Evolutionary conservation across 805 yeast species (phyloP).

Genomic region (Grigorovia transvaalensis): DNA sequence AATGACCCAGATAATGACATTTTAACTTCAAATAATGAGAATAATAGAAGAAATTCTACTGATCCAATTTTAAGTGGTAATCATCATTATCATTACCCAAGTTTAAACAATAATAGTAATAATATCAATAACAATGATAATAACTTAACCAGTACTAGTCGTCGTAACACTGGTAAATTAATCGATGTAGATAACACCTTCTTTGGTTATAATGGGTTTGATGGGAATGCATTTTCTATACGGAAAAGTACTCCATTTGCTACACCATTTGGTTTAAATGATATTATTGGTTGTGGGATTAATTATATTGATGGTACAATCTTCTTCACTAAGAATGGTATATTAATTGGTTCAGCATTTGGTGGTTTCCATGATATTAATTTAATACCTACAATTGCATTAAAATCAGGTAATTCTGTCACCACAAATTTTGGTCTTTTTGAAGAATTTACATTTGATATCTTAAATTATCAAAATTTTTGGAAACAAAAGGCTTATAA

Average conservation of each 20-base stretch:
- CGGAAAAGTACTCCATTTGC: conserved; percentile 1
- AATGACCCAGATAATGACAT: not conserved
- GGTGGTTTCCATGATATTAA: conserved; percentile 32
- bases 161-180: not conserved
- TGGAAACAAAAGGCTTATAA: conserved; percentile 33
- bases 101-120: not conserved
- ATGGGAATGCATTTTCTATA: conserved; percentile 19
- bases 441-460: conserved; percentile 51
- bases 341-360: conserved; percentile 47
- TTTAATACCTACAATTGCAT: conserved; percentile 39
- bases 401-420: conserved; percentile 29
- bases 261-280: conserved; percentile 40
- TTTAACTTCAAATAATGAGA: not conserved
- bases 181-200: conserved; percentile 16
- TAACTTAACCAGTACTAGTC: not conserved
- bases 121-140: not conserved
- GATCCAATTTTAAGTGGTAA: not conserved
- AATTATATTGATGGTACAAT: conserved; percentile 53
- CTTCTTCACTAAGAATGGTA: conserved; percentile 78
- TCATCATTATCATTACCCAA: not conserved
- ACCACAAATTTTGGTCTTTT: conserved; percentile 34
- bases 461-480: conserved; percentile 40
- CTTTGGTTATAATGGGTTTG: conserved; percentile 23
- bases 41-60: not conserved
- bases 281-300: conserved; percentile 76